A percentile compares a stretch with the other conserved stretches of the same genome.
phyloP scores from a whole-genome alignment of 177 flowering plant species.

The Vitis hybrid region DNA sequence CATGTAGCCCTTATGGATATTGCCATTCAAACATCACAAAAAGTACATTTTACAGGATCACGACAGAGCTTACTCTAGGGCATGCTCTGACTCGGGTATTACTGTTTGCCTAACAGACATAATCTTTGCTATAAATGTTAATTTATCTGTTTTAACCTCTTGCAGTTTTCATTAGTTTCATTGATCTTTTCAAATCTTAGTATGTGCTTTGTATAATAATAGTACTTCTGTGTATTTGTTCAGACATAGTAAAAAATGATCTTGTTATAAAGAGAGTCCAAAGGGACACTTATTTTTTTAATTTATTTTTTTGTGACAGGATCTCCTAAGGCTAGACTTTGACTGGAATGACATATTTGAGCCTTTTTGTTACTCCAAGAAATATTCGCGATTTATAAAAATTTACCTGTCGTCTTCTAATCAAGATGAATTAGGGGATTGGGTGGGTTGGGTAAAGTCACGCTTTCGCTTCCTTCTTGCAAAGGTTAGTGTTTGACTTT shows the following conservation, averaged over 20 bases:
- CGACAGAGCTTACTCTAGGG: conserved; percentile 41
- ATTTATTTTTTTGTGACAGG: conserved; percentile 25
- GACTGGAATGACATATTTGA: conserved; percentile 50
- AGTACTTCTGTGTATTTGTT: no score
- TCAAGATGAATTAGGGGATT: conserved; percentile 39
- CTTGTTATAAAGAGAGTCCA: not conserved
- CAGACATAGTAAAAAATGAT: no score
- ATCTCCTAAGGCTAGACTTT: conserved; percentile 31
- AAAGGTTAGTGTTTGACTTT: conserved; percentile 32
- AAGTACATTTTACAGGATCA: conserved; percentile 45
- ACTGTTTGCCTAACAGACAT: not conserved
- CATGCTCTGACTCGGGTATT: conserved; percentile 39
- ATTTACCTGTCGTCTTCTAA: conserved; percentile 40
- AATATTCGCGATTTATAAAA: conserved; percentile 39
- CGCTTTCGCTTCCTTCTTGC: conserved; percentile 49
- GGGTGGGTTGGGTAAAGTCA: conserved; percentile 73
- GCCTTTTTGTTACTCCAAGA: conserved; percentile 40
- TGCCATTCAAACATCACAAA: conserved; percentile 49
- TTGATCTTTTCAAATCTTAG: not conserved
- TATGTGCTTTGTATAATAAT: no score
- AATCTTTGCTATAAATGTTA: not conserved
- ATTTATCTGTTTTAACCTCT: not conserved
- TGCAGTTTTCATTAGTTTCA: not conserved
- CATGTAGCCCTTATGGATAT: conserved; percentile 38
- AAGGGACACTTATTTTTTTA: not conserved